Evolutionary conservation across 2,329 filamentous ascomycete genomes (phyloP), one percentile per base, ranked within the genome.

Genomic region (Hymenoscyphus linearis): DNA sequence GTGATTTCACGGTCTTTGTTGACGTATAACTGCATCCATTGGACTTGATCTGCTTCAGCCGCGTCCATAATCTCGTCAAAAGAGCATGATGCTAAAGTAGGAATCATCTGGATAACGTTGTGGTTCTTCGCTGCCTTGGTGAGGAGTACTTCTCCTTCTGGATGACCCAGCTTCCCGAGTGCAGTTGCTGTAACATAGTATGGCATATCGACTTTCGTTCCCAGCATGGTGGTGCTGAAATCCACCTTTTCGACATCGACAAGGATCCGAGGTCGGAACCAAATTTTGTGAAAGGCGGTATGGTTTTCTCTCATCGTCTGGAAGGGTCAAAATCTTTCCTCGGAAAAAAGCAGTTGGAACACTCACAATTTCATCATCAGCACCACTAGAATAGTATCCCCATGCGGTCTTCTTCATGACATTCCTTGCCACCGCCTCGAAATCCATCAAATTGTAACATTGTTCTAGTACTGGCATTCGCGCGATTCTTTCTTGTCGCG

Each of bases 111-210:
- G 64, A 98, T 85, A 57, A 98, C 88, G 72, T 93, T 85, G 80
- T 98, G 93, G 72, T 89, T 90, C 73, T 83, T 82, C 1, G 95
- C 88, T 16, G 91, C 92, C 61, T 87, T 84, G 0, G 95, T 98
- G 61, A 99, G 83, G 10, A 96, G 81, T 4, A 97, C 92, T 76
- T 99, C 95, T 69, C 95, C 95, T 75, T 98, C 95, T 0, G 89
- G 89, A 73, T 99, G 84, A 62, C 95, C 95, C 3, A 99, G 86
- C 77, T 98, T 98, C 68, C 95, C 95, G 7, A 99, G 84, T 0
- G 95, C 95, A 6, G 95, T 98, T 52, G 95, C 95, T 1, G 95
- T 97, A 22, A 99, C 89, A 77, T 99, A 99, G 78, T 97, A 96
- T 25, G 95, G 95, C 55, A 96, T 89, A 65, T 87, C 85, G 65